Evolutionary conservation across 2,329 filamentous ascomycete genomes (phyloP), one percentile per base, ranked within the genome.

Genomic region (Aspergillus brasiliensis): DNA sequence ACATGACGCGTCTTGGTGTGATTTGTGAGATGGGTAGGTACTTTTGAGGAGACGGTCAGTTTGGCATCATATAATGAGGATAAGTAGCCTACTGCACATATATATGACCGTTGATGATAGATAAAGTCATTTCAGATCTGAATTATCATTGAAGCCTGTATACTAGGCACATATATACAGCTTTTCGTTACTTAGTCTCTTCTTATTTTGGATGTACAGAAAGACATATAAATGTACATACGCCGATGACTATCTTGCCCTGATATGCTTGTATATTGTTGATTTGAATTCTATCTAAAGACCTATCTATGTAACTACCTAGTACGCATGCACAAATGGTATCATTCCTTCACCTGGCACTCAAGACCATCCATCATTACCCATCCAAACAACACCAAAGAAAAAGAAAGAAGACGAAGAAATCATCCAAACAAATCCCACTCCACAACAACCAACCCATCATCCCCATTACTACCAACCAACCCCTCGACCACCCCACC

Each of bases 361-460:
- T n/a, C n/a, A n/a, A n/a, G 19, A 31, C 42, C 11, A 4, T 3
- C 10, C 40, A 44, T 21, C 17, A 44, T n/a, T n/a, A n/a, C n/a
- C n/a, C 17, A 15, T 10, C 19, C 40, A 23, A 23, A 3, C 17
- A 25, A 25, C 21, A 19, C 19, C 8, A 46, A 15, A 46, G 7
- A 46, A 8, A 25, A 23, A 19, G 17, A 13, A 3, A n/a, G 11
- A 40, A 2, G 3, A 21, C 17, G 21, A 46, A 8, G 42, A 42
- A 6, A 17, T 10, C 55, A 75, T 52, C 71, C 80, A 71, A 96
- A 97, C 40, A 97, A 78, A 0, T 81, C 82, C 90, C 91, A 96
- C 72, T 97, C 90, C 77, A 87, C 88, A 59, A 97, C 84, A 70
- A 90, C 86, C 69, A 97, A 89, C 0, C 83, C 88, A 71, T 86